Conservation (phyloP, 2,329 filamentous ascomycete species). For the Hansfordia pulvinata region DNA sequence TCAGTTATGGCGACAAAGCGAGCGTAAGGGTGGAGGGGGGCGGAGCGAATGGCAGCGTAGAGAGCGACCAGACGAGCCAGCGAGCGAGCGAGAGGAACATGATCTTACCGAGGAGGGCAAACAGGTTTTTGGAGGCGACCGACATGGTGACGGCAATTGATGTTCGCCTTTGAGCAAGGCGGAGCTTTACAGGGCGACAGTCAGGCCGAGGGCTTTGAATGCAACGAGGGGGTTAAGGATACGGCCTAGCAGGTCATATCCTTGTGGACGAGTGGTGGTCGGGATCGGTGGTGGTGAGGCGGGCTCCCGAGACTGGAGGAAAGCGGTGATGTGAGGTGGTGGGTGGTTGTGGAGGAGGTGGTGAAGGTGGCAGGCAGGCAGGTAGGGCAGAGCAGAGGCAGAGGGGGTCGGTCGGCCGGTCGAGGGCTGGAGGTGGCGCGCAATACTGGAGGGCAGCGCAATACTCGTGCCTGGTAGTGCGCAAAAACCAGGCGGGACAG, state of each 20-base stretch:
- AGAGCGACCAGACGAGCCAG: slow-evolving; percentile 19
- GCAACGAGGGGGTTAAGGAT: slow-evolving; percentile 13
- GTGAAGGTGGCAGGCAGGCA: no score
- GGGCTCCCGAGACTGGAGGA: no score
- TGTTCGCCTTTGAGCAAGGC: slow-evolving; percentile 38
- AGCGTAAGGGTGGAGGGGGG: slow-evolving; percentile 9
- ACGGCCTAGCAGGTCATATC: slow-evolving; percentile 22
- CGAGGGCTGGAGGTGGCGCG: no score
- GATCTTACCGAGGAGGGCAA: slow-evolving; percentile 99
- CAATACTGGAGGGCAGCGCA: no score
- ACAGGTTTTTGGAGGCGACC: slow-evolving; percentile 71
- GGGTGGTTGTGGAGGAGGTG: no score
- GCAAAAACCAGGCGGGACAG: no score
- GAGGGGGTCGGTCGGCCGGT: no score
- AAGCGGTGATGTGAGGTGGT: no score
- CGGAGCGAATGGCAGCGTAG: slow-evolving; percentile 6
- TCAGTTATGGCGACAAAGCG: slow-evolving; percentile 8
- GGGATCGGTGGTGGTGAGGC: no score
- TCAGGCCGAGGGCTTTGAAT: slow-evolving; percentile 12
- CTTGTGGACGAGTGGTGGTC: slow-evolving; percentile 7
- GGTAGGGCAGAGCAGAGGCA: no score
- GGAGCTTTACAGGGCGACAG: slow-evolving; percentile 20
- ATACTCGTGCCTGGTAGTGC: no score
- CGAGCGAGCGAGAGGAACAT: no score
- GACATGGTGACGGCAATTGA: slow-evolving; percentile 44